Base-by-base conservation (phyloP, 129 eudicot genomes). In the Helianthus tuberosus region DNA sequence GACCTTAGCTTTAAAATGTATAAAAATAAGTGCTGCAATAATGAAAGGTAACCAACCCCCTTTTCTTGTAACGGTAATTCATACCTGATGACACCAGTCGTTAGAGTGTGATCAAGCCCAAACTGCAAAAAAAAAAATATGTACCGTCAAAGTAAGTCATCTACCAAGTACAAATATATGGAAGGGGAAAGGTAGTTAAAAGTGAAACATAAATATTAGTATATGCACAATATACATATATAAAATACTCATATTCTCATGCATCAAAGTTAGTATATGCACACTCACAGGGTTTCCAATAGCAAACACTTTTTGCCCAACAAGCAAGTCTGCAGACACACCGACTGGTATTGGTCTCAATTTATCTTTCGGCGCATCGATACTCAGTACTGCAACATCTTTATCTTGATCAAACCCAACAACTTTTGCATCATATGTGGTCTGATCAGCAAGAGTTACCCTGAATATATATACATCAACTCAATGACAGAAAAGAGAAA, bases 71-170 rank as follows among this genome's bases (percentile, higher is more conserved):
- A 52, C 27, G 61, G 39, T 44, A 70, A 17, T 16, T 69, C 63
- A 48, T 82, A 94, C 98, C 98, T 94, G 85, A 94, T 90, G 73
- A 94, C 98, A 57, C 98, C 98, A 72, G 98, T 94, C 59, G 98
- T 94, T 49, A 94, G 97, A 36, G 98, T 94, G 81, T 94, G 98
- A 77, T 94, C 98, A 81, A 94, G 98, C 77, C 98, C 98, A 88
- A 94, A 94, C 98, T 94, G 91, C 83, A 84, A 63, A 62, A 49
- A 49, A 86, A 65, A 11, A 43, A 14, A 10, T 32, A 75, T 52
- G 43, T 53, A 67, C 60, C 14, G 5, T 75, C 68, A 69, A 5
- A 48, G 44, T 52, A 67, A 73, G 64, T 49, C 55, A 39, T 69
- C 65, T 68, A 60, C 44, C 48, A 74, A 64, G 14, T 39, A 46